Evolutionary conservation across 192 early-diverging fungal species (phyloP), one percentile per base, ranked within the genome.

Genomic region (Gamsiella multidivaricata): DNA sequence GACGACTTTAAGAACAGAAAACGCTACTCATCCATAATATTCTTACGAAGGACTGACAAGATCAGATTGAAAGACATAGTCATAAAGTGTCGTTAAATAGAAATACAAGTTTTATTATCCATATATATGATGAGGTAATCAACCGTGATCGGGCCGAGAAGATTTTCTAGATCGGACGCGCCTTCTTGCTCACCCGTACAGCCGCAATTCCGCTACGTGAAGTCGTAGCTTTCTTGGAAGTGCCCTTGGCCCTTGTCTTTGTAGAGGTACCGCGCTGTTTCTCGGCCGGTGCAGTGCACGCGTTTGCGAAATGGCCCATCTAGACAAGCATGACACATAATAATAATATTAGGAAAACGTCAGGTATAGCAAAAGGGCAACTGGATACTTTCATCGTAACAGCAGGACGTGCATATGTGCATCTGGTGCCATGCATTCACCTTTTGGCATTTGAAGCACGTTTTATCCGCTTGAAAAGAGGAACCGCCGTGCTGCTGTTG

Each of bases 251-350:
- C 43, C 17, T 54, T 37, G 49, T n/a, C 22, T 54, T 61, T 1
- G 37, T 31, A 15, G 54, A 55, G 2, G 33, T 25, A 28, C 37
- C 49, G 25, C 23, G 49, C 17, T 8, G 49, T 31, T 39, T 25
- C 32, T 29, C 18, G 8, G 22, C 1, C 22, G 4, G 32, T 34
- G 29, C 18, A 5, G 69, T 45, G 52, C 69, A 70, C 7, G 23
- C 56, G 20, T 54, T 70, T 17, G 69, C 59, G 29, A 61, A 70
- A 42, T 70, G 69, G 2, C 69, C 69, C 41, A 28, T 70, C 69
- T 70, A 56, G n/a, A 15, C 10, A 25, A 14, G 29, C 20, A 31
- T 1, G 10, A 29, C 20, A 31, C n/a, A 42, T 5, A 32, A 49
- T 12, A 47, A 5, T 25, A 4, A 29, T 34, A 33, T 34, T 0